A percentile compares a stretch with the other conserved stretches of the same genome.
Conservation (phyloP, 2,329 filamentous ascomycete genomes). For the Ceratocystis alfenasii region DNA sequence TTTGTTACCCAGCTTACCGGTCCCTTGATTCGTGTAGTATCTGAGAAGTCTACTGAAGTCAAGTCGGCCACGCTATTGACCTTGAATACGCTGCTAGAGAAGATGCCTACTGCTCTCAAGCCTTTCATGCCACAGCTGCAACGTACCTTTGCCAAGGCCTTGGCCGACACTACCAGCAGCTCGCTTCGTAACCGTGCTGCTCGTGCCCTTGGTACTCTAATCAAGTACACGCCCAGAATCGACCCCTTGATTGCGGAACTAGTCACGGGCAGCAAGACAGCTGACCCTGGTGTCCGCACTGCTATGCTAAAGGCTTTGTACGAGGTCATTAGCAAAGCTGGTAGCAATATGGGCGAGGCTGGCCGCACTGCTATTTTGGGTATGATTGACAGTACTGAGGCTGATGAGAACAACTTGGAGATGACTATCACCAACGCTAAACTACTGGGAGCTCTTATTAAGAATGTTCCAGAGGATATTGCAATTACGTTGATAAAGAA, state of each 20-base stretch:
- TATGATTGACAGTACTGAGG: constrained; percentile 69
- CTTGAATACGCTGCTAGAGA: constrained; percentile 87
- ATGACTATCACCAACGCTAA: constrained; percentile 87
- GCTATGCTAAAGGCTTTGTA: constrained; percentile 96
- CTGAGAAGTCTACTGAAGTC: constrained; percentile 89
- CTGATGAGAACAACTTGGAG: constrained; percentile 58
- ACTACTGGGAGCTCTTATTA: constrained; percentile 78
- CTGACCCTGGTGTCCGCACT: constrained; percentile 71
- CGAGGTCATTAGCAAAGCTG: constrained; percentile 91
- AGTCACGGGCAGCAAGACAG: constrained; percentile 86
- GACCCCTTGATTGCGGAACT: constrained; percentile 88
- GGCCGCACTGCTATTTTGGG: constrained; percentile 76
- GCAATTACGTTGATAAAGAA: constrained; percentile 50
- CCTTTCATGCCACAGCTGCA: constrained; percentile 95
- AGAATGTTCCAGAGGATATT: constrained; percentile 64
- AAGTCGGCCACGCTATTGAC: constrained; percentile 90
- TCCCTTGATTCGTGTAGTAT: constrained; percentile 93
- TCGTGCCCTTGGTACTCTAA: constrained; percentile 85
- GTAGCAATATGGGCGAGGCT: constrained; percentile 83
- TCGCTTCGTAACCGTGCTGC: constrained; percentile 76
- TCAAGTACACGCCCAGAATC: constrained; percentile 87
- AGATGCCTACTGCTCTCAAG: constrained; percentile 90
- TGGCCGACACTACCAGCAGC: constrained; percentile 88
- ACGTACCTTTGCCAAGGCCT: constrained; percentile 88
- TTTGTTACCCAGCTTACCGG: constrained; percentile 97